These are phyloP conservation scores for Volutella citrinella DNA, from an alignment of 2,329 filamentous ascomycete species.

Conservation along the genomic window DNA sequence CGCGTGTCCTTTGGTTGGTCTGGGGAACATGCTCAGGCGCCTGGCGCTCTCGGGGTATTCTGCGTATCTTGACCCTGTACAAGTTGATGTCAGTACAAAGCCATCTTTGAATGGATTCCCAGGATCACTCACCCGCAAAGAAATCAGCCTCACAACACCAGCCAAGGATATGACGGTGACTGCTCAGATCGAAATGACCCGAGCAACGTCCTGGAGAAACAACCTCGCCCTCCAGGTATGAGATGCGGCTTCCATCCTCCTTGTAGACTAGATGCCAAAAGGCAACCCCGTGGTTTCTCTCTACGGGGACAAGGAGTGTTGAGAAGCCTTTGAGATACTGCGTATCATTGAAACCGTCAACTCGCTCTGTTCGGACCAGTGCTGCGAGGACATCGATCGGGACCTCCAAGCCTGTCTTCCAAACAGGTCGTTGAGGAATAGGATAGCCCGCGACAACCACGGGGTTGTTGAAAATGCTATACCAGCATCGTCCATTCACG, in stretches of 20 bases:
- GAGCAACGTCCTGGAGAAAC: too few species aligned
- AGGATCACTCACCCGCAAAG: constrained; percentile 1
- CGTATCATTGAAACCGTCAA: constrained; percentile 3
- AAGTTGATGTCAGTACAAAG: not conserved
- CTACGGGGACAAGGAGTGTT: constrained; percentile 6
- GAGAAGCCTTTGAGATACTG: constrained; percentile 14
- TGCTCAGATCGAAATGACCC: not conserved
- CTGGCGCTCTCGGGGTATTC: too few species aligned
- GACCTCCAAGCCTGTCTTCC: constrained; percentile 7
- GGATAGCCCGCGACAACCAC: constrained; percentile 12
- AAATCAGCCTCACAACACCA: constrained; percentile 7
- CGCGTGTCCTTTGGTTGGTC: too few species aligned
- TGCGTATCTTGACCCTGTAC: too few species aligned
- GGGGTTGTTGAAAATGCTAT: constrained; percentile 10
- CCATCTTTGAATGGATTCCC: not conserved
- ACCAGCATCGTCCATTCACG: constrained; percentile 10
- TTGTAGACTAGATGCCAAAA: constrained; percentile 12
- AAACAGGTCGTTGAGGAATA: not conserved
- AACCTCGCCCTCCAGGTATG: constrained; percentile 4
- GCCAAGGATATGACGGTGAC: constrained; percentile 6
- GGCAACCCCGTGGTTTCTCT: constrained; percentile 2
- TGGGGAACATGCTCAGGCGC: too few species aligned
- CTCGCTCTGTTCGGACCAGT: constrained; percentile 1
- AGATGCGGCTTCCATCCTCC: constrained; percentile 5
- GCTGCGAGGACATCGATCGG: constrained; percentile 10